Evolutionary conservation across 108 stramenopile genomes (phyloP), one percentile per base, ranked within the genome.

Genomic region (Skeletonema grethae): DNA sequence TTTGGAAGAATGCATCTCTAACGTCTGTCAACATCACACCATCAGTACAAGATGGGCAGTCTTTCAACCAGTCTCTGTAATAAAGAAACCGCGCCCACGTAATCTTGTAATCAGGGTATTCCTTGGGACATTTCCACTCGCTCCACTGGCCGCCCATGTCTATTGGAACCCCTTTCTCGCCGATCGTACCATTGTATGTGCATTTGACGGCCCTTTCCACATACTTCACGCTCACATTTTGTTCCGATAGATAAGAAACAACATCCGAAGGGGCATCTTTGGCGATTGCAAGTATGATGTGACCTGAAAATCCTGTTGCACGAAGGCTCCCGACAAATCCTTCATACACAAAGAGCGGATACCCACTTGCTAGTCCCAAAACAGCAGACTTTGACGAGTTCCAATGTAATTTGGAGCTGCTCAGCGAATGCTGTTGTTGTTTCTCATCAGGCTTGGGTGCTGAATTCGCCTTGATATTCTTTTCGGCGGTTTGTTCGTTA

Each of bases 41-140:
- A 39, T 89, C 91, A n/a, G 89, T 90, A 65, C 91, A 93, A 3
- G 65, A 57, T 2, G 67, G 60, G 58, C 91, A 93, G 31, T 90
- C 82, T 18, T 75, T 36, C 61, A 93, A 63, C 74, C 77, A 90
- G 65, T 93, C 88, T 59, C 80, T 67, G 34, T 75, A 65, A 11
- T 90, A 46, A 6, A 86, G 85, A 68, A 90, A 90, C 15, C 88
- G 78, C 9, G 85, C 72, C 87, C 88, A 88, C 36, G 86, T 85
- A 36, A 79, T 68, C 61, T 93, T 90, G 56, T 88, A 79, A 43
- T 79, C 77, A 4, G 65, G 63, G 46, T 72, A 79, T 2, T 25
- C 46, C 39, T 79, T 61, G 20, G 65, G 65, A 36, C 73, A 75
- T 13, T 75, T 20, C 73, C 58, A 67, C n/a, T 58, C 32, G 20